A percentile compares a stretch with the other conserved stretches of the same genome.
Conservation (phyloP, 2,329 filamentous ascomycete species). For the Magnaporthales sp. region DNA sequence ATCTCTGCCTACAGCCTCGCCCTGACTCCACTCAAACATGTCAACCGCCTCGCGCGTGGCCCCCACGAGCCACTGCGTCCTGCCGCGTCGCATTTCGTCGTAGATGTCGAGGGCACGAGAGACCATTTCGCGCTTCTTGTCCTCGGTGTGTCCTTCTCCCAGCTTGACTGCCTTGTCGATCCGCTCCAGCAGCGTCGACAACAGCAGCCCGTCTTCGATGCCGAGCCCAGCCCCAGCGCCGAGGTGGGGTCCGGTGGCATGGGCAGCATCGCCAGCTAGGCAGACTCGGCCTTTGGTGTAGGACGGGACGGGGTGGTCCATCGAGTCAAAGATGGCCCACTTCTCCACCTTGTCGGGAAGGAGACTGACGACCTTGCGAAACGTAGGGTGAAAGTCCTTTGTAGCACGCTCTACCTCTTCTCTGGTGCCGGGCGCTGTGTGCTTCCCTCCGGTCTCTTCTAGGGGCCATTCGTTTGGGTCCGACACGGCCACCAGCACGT, state of each 20-base stretch:
- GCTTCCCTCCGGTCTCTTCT: conserved; percentile 13
- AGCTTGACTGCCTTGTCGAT: neutral
- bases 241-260: conserved; percentile 44
- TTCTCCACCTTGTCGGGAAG: conserved; percentile 40
- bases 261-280: conserved; percentile 47
- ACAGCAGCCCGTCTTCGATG: conserved; percentile 42
- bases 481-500: conserved; percentile 40
- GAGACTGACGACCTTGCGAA: conserved; percentile 27
- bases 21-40: conserved; percentile 28
- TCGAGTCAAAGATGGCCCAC: conserved; percentile 47
- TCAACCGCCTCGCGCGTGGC: conserved; percentile 27
- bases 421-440: conserved; percentile 26
- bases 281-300: conserved; percentile 33
- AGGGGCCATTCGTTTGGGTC: conserved; percentile 17
- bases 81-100: conserved; percentile 24
- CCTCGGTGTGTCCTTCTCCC: neutral
- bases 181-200: conserved; percentile 25
- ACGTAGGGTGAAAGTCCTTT: conserved; percentile 28
- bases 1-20: conserved; percentile 19
- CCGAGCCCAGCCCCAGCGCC: conserved; percentile 48
- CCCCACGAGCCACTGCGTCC: conserved; percentile 33
- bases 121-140: conserved; percentile 1
- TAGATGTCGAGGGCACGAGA: conserved; percentile 27
- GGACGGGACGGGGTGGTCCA: conserved; percentile 31
- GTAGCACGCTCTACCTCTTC: conserved; percentile 31